These are phyloP conservation scores for Wickerhamiella occidentalis DNA, from an alignment of 805 yeast species.

Conservation along the genomic window DNA sequence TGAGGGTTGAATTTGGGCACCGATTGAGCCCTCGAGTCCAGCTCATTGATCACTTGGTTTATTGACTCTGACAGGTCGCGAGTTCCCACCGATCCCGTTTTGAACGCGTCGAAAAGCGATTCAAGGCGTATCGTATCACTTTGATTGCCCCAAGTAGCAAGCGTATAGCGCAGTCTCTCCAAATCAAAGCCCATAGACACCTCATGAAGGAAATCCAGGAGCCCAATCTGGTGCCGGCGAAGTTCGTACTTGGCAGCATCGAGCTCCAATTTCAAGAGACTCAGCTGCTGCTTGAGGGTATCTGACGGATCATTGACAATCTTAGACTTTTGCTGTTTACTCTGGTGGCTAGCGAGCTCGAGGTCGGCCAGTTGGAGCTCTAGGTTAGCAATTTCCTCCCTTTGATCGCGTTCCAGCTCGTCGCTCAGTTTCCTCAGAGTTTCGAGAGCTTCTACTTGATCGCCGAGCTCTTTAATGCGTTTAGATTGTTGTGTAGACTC, in stretches of 20 bases:
- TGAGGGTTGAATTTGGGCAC: constrained; percentile 2
- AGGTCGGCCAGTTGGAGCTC: constrained; percentile 28
- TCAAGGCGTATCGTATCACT: background rate
- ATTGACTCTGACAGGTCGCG: background rate
- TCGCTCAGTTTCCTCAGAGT: constrained; percentile 42
- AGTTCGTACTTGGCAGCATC: constrained; percentile 9
- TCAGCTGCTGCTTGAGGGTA: constrained; percentile 11
- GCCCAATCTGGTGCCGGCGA: background rate
- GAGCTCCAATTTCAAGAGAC: constrained; percentile 3
- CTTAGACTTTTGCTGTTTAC: constrained; percentile 13
- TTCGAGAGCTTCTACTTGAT: constrained; percentile 38
- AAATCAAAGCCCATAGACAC: constrained; percentile 1
- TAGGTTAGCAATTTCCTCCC: constrained; percentile 35
- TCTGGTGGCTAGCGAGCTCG: background rate
- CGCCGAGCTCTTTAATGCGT: constrained; percentile 30
- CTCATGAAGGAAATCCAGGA: background rate
- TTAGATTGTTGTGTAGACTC: constrained; percentile 21
- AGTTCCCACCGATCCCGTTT: constrained; percentile 3
- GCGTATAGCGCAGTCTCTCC: background rate
- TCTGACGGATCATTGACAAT: constrained; percentile 18
- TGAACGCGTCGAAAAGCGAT: constrained; percentile 8
- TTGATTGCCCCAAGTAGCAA: background rate
- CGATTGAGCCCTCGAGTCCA: background rate
- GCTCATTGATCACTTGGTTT: background rate
- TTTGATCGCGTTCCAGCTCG: constrained; percentile 38